Evolutionary conservation across 2,329 filamentous ascomycete species (phyloP).

Genomic region (Penicillium sp.): DNA sequence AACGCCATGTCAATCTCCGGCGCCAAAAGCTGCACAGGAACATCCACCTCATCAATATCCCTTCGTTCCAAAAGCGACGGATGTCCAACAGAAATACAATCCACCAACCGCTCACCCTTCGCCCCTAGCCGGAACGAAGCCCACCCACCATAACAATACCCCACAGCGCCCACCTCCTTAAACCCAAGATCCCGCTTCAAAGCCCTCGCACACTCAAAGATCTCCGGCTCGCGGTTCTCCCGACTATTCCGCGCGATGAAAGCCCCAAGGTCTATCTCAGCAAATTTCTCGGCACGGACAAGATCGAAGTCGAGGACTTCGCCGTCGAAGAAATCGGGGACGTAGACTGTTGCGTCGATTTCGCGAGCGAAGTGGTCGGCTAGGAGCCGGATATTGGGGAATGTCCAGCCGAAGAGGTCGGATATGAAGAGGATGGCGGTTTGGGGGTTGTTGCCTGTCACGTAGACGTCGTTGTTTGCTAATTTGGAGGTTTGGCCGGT

Average conservation of each 20-base stretch:
- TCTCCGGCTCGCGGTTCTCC: constrained; percentile 39
- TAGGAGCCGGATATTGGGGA: constrained; percentile 47
- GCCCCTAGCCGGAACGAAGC: constrained; percentile 49
- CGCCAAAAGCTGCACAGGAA: constrained; percentile 54
- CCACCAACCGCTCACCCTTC: constrained; percentile 43
- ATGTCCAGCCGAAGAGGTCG: constrained; percentile 48
- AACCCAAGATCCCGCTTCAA: constrained; percentile 28
- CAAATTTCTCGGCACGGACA: constrained; percentile 26
- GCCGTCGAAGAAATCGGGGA: constrained; percentile 42
- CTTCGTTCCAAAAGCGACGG: constrained; percentile 44
- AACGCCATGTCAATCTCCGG: constrained; percentile 50
- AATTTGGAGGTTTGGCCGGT: constrained; percentile 34
- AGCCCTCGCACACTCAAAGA: constrained; percentile 35
- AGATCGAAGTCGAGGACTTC: constrained; percentile 26
- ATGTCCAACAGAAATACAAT: constrained; percentile 49
- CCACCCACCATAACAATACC: constrained; percentile 56
- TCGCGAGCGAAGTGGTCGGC: constrained; percentile 51
- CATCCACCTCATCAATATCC: constrained; percentile 49
- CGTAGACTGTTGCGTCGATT: constrained; percentile 48
- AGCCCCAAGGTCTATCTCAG: constrained; percentile 38
- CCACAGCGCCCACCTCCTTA: constrained; percentile 42
- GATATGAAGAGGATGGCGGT: constrained; percentile 37
- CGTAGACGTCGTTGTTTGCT: constrained; percentile 34
- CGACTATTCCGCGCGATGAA: constrained; percentile 42
- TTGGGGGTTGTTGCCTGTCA: constrained; percentile 36